Evolutionary conservation across 305 asterid species (phyloP).

Genomic region (Nicotiana rustica): DNA sequence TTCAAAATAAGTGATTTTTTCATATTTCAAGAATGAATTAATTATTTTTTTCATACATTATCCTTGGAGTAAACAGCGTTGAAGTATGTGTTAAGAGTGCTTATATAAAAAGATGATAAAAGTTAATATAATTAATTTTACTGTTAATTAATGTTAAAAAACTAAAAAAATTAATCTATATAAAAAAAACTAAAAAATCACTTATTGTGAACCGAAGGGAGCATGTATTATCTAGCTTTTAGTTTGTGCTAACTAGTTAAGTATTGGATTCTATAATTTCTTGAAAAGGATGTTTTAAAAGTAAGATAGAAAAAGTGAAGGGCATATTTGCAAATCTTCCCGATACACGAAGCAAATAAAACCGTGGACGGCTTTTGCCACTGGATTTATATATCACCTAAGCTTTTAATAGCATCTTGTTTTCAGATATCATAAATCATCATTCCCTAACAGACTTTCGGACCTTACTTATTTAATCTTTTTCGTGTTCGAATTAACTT

Average conservation of each 20-base stretch:
- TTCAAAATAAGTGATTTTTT: too few relatives aligned
- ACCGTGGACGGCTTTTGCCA: constrained; percentile 21
- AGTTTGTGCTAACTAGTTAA: neutral
- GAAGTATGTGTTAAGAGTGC: too few relatives aligned
- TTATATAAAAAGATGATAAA: too few relatives aligned
- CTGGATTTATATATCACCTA: neutral
- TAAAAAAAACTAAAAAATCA: too few relatives aligned
- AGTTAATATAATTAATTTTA: too few relatives aligned
- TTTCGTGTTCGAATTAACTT: neutral
- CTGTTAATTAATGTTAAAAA: too few relatives aligned
- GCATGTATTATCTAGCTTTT: neutral
- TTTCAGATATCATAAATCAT: neutral
- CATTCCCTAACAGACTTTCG: neutral
- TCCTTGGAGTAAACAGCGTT: too few relatives aligned
- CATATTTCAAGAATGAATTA: too few relatives aligned
- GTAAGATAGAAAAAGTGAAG: neutral
- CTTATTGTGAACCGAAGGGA: too few relatives aligned
- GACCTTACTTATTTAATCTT: too few relatives aligned
- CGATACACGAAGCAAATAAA: constrained; percentile 19
- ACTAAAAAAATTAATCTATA: too few relatives aligned
- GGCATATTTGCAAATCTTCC: neutral
- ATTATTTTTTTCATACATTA: too few relatives aligned
- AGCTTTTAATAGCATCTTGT: neutral
- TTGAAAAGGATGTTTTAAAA: neutral
- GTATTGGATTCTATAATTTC: neutral